Conservation (phyloP, 2,329 filamentous ascomycete genomes). For the Teratosphaeria destructans region DNA sequence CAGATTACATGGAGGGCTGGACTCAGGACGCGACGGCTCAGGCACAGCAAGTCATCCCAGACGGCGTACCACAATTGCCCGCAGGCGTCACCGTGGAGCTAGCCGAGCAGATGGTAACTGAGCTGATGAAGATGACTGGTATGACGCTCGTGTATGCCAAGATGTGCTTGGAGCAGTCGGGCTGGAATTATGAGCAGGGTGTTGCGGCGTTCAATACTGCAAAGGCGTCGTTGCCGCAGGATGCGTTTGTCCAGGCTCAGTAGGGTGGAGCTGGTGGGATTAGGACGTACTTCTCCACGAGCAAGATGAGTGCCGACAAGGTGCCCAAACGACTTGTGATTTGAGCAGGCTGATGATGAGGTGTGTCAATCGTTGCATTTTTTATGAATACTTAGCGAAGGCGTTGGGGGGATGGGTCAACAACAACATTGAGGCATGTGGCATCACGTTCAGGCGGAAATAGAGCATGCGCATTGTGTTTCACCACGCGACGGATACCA, state of each 20-base stretch:
- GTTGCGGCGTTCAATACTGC: slow-evolving; percentile 64
- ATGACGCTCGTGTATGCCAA: slow-evolving; percentile 72
- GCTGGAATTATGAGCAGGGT: slow-evolving; percentile 71
- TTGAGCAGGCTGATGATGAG: not conserved
- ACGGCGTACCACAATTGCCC: slow-evolving; percentile 14
- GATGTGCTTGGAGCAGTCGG: slow-evolving; percentile 68
- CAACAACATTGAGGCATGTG: not conserved
- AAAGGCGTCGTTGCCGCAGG: slow-evolving; percentile 44
- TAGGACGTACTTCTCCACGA: not conserved
- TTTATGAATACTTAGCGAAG: not conserved
- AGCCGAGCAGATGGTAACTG: slow-evolving; percentile 49
- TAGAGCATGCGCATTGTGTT: not conserved
- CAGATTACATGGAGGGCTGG: slow-evolving; percentile 24
- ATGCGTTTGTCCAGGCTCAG: slow-evolving; percentile 25
- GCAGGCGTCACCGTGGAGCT: slow-evolving; percentile 20
- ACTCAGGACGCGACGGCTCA: slow-evolving; percentile 13
- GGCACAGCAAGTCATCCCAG: not conserved
- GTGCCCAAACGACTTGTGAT: not conserved
- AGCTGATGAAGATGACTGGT: slow-evolving; percentile 65
- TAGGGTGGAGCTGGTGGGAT: not conserved
- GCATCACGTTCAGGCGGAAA: not conserved
- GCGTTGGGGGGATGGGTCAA: not conserved
- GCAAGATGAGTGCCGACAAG: not conserved
- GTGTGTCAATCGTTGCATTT: not conserved
- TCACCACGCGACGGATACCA: not conserved